Evolutionary conservation across 208 protist genomes (phyloP), one percentile per base, ranked within the genome.

Genomic region (Naegleria lovaniensis): DNA sequence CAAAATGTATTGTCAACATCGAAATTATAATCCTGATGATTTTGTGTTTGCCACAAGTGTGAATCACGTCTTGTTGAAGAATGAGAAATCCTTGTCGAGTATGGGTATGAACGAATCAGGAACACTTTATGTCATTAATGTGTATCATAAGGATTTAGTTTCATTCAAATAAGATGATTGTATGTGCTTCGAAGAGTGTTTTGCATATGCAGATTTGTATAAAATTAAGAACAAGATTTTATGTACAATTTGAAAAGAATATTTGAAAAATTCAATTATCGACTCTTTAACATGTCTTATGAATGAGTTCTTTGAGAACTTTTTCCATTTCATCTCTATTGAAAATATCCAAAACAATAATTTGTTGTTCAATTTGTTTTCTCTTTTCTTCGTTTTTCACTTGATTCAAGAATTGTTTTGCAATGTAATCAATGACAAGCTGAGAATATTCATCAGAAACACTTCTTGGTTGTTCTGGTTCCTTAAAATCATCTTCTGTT

Each of bases 1-100:
- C 13, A 51, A 22, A 40, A 87, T 87, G 83, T 87, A 87, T 51
- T 87, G 83, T 51, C 15, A 87, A 29, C 83, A 87, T 48, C 51
- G 83, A 51, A 51, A 51, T 40, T 87, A 87, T 51, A 41, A 87
- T 52, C 38, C 83, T 51, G 40, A 87, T 16, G 41, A 52, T 25
- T 87, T 40, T 51, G 41, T 87, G 83, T 87, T 87, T 38, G 83
- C 83, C 40, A 51, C 36, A 51, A 67, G 55, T 67, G 55, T 67
- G 11, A 29, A 87, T 33, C 29, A 36, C 19, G 83, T 87, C 40
- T 33, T 87, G 36, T 40, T 87, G 19, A 36, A 87, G 33, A 29
- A 22, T 40, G 40, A 25, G 43, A 41, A 52, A 51, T 40, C 83
- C 7, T n/a, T 87, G 7, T 40, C 15, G n/a, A 22, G 33, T 16